Evolutionary conservation across 2,329 filamentous ascomycete species (phyloP), one percentile per base, ranked within the genome.

Genomic region (Nannizziopsis arthrosporioides): DNA sequence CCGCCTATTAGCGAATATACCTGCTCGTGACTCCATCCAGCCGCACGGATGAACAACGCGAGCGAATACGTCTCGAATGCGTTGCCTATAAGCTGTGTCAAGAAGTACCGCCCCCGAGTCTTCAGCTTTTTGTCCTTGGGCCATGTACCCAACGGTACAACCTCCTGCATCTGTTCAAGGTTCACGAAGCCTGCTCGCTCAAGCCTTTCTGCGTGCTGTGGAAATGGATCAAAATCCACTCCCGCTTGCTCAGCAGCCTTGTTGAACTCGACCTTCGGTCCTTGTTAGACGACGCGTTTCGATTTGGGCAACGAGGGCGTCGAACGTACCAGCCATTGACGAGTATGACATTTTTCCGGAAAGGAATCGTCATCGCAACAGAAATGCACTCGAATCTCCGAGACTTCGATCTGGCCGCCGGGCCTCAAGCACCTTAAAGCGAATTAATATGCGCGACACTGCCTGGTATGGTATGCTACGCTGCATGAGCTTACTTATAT

Each of bases 401-500:
- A 62, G 46, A 52, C 61, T 37, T 59, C 58, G 27, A 65, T 45
- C 37, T 60, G 48, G 30, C 53, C 46, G 31, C 55, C 53, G 2
- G 52, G 51, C 10, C 47, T 52, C 17, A 62, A 44, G 5, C 57
- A 60, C 31, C 58, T 61, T 45, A 27, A 3, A 61, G 57, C 5
- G 63, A 57, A 5, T 32, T 47, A 18, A 42, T 14, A 15, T 5
- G 11, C 35, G 34, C 18, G 1, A 22, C 1, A n/a, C 19, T 12
- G 14, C 17, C 31, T 46, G 15, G 34, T 7, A 15, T 22, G 53
- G 45, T 31, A 65, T 8, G 60, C 37, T 61, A 50, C 18, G 69
- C 57, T 17, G 54, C 44, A 17, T 18, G 56, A 50, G 40, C 55
- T 57, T 69, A 18, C 68, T 48, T 50, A 18, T 75, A 73, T 4